Evolutionary conservation across 768 basidiomycete species (phyloP), one percentile per base, ranked within the genome.

Genomic region (Mrakia gelida): DNA sequence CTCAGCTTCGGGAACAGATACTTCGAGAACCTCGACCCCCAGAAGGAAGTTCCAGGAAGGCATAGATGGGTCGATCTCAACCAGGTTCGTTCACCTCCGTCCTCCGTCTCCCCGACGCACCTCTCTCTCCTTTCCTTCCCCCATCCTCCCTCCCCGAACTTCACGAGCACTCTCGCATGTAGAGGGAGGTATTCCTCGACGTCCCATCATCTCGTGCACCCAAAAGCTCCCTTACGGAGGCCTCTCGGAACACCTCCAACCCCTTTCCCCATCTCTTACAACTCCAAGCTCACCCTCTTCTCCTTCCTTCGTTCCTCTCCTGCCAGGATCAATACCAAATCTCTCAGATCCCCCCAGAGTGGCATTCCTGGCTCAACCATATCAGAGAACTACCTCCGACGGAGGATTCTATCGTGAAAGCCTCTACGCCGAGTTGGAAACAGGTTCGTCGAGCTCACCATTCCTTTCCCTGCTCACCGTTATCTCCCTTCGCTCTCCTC

Each of bases 21-120:
- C 67, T 56, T 62, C 49, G 45, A 54, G 67, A 34, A 72, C 10
- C 45, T 63, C n/a, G 28, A 98, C 85, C 83, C 89, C 41, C 88
- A 91, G 80, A 92, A 96, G 81, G 95, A 98, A 84, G 85, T 95
- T 67, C 95, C 95, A 75, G 95, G 95, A 82, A 92, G 96, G 81
- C 94, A 97, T 83, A 89, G 96, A 85, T 98, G 96, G 96, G 90
- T 98, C 62, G 96, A 98, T 86, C 94, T 88, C 82, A 88, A 91
- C 26, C 94, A 97, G 86, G 92, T 93, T 80, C 43, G 78, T 76
- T 13, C 45, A 77, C 87, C 74, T 28, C 28, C 63, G 49, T 30
- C 45, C 45, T 8, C 26, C 75, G 21, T 49, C 23, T 26, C 54
- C 8, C 32, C 23, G 23, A 73, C 26, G n/a, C 13, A 38, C 38